Evolutionary conservation across 1,139 yeast genomes (phyloP), one percentile per base, ranked within the genome.

Genomic region (Suhomyces ambrosiae): DNA sequence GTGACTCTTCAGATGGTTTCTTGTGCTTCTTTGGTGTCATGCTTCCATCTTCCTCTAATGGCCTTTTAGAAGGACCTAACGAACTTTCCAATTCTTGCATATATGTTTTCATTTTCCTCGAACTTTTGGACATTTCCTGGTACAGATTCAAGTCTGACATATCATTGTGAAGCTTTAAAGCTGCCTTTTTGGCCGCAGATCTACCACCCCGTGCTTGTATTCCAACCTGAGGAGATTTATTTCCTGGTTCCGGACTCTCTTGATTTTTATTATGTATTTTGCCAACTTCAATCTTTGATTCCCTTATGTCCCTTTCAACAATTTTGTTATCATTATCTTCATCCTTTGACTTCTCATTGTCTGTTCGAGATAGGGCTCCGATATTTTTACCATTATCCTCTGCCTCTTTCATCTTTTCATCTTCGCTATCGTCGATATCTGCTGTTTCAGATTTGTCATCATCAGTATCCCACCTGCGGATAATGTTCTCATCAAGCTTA

Each of bases 151-250:
- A 65, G 37, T 83, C 83, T 36, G 76, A 75, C 76, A 86, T 83
- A 49, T 82, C 78, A 15, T 73, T 73, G 48, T 82, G 90, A n/a
- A 86, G 63, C 53, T 80, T 81, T 40, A 66, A 65, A 0, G 82
- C 80, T 0, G 94, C 94, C 48, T 76, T 76, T 32, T 74, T 72
- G 27, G 83, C 81, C 1, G 94, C 94, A 14, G 79, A 63, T 33
- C 76, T 54, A 5, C 74, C 67, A 3, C 51, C 50, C 23, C 53
- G 38, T 25, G 18, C 15, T 27, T 8, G n/a, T 27, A 10, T 13
- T 7, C 9, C 30, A 26, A n/a, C 27, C 23, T 32, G 17, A 11
- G 29, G 6, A 11, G 21, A 11, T 18, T 14, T 16, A 24, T n/a
- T 5, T 11, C 5, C 27, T 4, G 15, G 14, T 24, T 24, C 27